Base-by-base conservation (phyloP, 2,329 filamentous ascomycete species). In the Cladosporium sp. region DNA sequence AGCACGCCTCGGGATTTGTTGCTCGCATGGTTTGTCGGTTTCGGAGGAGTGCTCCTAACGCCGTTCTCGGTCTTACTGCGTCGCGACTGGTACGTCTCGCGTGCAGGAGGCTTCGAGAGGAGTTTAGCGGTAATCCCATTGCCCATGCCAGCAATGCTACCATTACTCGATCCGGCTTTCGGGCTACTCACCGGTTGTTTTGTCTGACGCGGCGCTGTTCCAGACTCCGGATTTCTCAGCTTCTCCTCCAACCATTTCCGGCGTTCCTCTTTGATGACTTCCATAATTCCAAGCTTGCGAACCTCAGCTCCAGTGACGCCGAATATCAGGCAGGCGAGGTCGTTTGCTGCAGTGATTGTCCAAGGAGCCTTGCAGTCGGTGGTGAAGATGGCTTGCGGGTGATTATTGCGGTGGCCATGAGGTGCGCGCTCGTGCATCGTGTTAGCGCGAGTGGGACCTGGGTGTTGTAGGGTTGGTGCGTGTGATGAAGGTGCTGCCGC, bases 271-370 rank as follows among this genome's bases (percentile, higher is more conserved):
- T 94, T 91, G 21, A 99, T 93, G 33, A 99, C 92, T 76, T 98
- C 93, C 66, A 99, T 80, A 65, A 99, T 98, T 57, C 95, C 94
- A 82, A 98, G 88, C 75, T 93, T 97, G 64, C 93, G 88, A 28
- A 99, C 91, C 78, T 99, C 95, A 5, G 92, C 91, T 74, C 92
- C 92, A n/a, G 93, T 97, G 11, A 99, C 92, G n/a, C 95, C 95
- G 80, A 98, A 99, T n/a, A 98, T 90, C 52, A 99, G 83, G 78
- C 95, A 99, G 21, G 95, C 95, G 58, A 99, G 83, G 76, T 99
- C 95, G 75, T 99, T 99, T 59, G 95, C 95, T 3, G 95, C 92
- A 62, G 97, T 86, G 67, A 99, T 97, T 0, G 94, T 99, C 91
- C 93, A 99, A 3, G 94, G 95, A 10, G 92, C 86, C 69, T 90